Conservation (phyloP, 1,284 basidiomycete species). For the Fomitopsis schrenkii region DNA sequence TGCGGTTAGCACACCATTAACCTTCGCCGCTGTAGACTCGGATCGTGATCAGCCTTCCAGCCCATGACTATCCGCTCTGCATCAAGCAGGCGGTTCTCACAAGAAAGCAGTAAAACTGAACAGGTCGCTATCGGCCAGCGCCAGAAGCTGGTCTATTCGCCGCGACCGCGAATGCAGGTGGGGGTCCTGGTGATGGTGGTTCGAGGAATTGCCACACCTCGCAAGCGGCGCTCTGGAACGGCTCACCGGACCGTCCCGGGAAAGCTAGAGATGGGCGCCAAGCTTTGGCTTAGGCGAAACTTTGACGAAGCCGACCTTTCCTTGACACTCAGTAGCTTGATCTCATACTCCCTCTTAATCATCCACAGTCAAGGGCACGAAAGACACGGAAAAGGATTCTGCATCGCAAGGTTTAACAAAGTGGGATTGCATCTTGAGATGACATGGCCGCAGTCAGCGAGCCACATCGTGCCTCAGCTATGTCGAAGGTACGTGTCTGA, state of each 20-base stretch:
- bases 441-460: neutral
- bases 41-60: neutral
- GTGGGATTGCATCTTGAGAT: neutral
- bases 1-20: neutral
- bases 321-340: neutral
- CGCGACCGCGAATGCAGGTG: no score
- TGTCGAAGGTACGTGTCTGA: constrained; percentile 15
- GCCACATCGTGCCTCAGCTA: neutral
- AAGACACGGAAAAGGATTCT: neutral
- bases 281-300: neutral
- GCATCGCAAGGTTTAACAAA: neutral
- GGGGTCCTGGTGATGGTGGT: no score
- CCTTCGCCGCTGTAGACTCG: neutral
- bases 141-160: no score
- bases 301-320: neutral
- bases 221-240: neutral
- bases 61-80: no score
- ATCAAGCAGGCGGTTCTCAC: no score
- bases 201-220: no score
- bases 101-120: no score
- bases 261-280: neutral
- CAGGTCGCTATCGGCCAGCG: no score
- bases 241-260: neutral
- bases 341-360: neutral
- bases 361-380: neutral